Percentiles rank a stretch among this genome's conserved stretches.
Evolutionary conservation across 345 rosid species (phyloP).

Genomic region (Euphorbia pulcherrima): DNA sequence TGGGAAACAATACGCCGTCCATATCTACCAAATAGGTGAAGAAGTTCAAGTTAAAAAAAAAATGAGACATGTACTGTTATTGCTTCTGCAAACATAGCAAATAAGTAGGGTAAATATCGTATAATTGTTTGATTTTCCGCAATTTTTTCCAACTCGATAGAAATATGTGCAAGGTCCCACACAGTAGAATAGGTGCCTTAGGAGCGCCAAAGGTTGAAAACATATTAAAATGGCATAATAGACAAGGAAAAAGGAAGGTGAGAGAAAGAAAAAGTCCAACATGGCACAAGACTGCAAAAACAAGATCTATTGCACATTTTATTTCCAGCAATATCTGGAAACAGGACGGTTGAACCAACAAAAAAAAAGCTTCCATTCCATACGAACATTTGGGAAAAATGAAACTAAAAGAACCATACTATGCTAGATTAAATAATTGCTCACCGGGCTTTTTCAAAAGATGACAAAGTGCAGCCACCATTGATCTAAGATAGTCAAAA

Average conservation of each 20-base stretch:
- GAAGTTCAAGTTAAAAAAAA: not conserved
- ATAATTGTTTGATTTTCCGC: too few relatives aligned
- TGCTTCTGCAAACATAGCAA: too few relatives aligned
- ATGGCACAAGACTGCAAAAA: not conserved
- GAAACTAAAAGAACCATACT: not conserved
- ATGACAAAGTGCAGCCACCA: slow-evolving; percentile 73
- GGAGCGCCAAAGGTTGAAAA: not conserved
- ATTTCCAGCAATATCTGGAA: not conserved
- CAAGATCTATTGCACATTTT: not conserved
- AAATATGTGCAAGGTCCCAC: not conserved
- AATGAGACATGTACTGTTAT: not conserved
- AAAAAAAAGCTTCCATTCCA: not conserved
- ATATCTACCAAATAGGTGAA: not conserved
- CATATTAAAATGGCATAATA: not conserved
- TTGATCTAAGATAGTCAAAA: slow-evolving; percentile 38
- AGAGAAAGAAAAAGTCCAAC: not conserved
- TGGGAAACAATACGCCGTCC: not conserved
- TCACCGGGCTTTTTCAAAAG: slow-evolving; percentile 59
- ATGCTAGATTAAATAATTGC: slow-evolving; percentile 14
- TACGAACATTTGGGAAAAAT: not conserved
- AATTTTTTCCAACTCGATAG: not conserved
- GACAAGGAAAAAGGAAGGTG: not conserved
- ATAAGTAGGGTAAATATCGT: too few relatives aligned
- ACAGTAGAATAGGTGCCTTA: not conserved
- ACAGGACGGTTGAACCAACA: not conserved